These are phyloP conservation scores for Platanthera guangdongensis DNA, from an alignment of 106 monocot genomes.

Conservation along the genomic window DNA sequence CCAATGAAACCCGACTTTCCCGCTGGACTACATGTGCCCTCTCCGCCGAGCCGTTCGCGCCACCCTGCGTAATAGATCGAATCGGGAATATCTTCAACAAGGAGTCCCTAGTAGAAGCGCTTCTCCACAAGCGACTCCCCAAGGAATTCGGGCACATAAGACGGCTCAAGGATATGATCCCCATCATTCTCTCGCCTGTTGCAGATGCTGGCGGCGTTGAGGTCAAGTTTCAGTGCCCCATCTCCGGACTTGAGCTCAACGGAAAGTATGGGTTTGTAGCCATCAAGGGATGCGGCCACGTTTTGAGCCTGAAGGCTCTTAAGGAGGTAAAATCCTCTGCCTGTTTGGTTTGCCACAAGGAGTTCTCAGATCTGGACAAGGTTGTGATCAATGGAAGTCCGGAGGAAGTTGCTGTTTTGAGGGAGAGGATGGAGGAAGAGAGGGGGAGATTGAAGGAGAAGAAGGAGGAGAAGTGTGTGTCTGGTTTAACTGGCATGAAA, in stretches of 20 bases:
- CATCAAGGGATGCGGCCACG: conserved; percentile 71
- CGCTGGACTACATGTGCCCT: conserved; percentile 86
- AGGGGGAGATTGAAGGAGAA: conserved; percentile 54
- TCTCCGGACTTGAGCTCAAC: conserved; percentile 76
- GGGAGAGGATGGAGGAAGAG: conserved; percentile 87
- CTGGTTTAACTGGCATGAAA: conserved; percentile 30
- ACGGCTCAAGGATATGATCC: conserved; percentile 82
- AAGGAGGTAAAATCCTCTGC: conserved; percentile 73
- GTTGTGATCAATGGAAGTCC: conserved; percentile 75
- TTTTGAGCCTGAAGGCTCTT: conserved; percentile 69
- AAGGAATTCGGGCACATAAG: conserved; percentile 66
- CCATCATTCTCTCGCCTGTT: conserved; percentile 34
- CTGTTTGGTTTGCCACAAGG: conserved; percentile 79
- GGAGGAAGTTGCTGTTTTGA: conserved; percentile 62
- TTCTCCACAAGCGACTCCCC: conserved; percentile 69
- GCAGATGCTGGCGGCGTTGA: conserved; percentile 25
- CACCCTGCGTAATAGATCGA: conserved; percentile 68
- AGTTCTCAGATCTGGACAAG: conserved; percentile 65
- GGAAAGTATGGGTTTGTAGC: conserved; percentile 81
- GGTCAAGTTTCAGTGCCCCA: conserved; percentile 72
- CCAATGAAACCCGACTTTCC: conserved; percentile 77
- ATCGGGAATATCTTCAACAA: conserved; percentile 90
- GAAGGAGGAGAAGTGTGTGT: conserved; percentile 38
- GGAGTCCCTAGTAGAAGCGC: conserved; percentile 61
- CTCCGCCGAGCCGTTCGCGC: conserved; percentile 65